Conservation (phyloP, 2,329 filamentous ascomycete species). For the Diplodia scrobiculata region DNA sequence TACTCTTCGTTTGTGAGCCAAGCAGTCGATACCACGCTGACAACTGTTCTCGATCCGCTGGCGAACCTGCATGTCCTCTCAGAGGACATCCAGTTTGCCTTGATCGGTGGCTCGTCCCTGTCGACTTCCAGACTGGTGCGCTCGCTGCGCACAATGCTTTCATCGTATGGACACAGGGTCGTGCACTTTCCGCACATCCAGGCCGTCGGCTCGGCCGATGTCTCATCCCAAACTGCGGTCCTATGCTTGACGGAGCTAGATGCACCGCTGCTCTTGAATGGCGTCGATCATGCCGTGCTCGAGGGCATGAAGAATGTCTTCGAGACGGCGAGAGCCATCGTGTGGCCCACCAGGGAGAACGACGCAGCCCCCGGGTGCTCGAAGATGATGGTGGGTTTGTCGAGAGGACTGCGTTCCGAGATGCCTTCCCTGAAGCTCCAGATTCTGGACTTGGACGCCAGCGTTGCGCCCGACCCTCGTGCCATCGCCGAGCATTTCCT, state of each 20-base stretch:
- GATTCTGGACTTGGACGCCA: slow-evolving; percentile 33
- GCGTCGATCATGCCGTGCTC: neutral
- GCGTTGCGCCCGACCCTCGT: neutral
- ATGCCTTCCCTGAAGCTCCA: slow-evolving; percentile 31
- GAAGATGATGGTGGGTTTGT: slow-evolving; percentile 31
- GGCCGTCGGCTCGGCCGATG: no score
- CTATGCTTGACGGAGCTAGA: neutral
- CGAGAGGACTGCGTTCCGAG: slow-evolving; percentile 31
- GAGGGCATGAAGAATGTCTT: neutral
- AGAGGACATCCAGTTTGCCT: neutral
- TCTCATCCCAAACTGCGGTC: neutral
- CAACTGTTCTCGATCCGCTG: neutral
- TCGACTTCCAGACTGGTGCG: neutral
- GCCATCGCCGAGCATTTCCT: neutral
- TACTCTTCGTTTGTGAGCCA: neutral
- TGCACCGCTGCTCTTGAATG: neutral
- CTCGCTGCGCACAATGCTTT: neutral
- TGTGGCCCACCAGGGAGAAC: slow-evolving; percentile 8
- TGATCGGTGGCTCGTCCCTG: neutral
- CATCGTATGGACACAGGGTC: neutral
- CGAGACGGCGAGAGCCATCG: neutral
- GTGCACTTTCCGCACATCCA: neutral
- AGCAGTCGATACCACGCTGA: neutral
- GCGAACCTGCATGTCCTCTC: neutral
- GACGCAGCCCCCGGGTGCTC: neutral